Evolutionary conservation across 2,329 filamentous ascomycete genomes (phyloP), one percentile per base, ranked within the genome.

Genomic region (Shiraia bambusicola): DNA sequence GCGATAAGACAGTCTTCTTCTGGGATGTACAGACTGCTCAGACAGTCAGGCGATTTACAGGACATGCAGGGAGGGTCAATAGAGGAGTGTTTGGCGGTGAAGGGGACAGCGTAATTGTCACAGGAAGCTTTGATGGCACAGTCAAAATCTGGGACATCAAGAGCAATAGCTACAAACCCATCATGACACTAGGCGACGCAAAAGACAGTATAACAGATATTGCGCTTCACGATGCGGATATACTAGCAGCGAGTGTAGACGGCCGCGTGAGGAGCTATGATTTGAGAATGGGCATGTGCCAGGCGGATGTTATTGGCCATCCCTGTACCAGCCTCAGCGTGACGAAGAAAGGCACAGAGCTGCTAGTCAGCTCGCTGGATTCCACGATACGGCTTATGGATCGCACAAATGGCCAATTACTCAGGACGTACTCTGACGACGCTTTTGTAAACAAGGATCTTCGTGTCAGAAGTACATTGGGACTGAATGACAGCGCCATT

Each of bases 1-100:
- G 93, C 45, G 93, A 98, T 72, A 87, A 92, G 56, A 78, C 81
- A 47, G 89, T 95, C 0, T 96, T 96, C 64, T 77, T 96, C 4
- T 97, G 93, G 93, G 93, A 98, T 69, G 93, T 97, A 0, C 77
- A 85, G 33, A 86, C 84, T 2, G 89, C 87, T 13, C 77, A 81
- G 55, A 95, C 92, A 3, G 73, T 87, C 17, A 80, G 88, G 15
- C 79, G 93, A 19, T 93, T 92, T 69, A 52, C 77, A 28, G 86
- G 85, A 0, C 88, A 93, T 69, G 77, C 76, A 2, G 81, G 82
- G 31, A 76, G 90, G 24, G 78, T 97, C 40, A 94, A 96, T 65
- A 79, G 82, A 32, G 87, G 92, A 3, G 75, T 79, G 2, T 94
- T 94, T 64, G 89, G 81, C 0, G 91, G 90, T 10, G 83, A 84